Conservation (phyloP, 805 yeast genomes). For the Saturnispora sekii region DNA sequence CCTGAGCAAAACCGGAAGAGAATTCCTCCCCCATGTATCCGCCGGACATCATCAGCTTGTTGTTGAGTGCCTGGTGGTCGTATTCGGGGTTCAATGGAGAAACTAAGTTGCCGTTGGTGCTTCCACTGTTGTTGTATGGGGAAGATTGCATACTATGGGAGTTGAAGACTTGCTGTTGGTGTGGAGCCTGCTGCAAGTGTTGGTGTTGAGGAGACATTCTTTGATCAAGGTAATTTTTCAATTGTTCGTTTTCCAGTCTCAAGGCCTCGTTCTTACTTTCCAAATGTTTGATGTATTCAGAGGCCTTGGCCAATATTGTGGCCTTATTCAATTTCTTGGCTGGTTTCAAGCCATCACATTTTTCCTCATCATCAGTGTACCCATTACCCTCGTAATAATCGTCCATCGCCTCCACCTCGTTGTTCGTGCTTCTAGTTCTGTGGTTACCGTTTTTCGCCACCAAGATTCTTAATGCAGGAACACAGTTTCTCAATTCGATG, state of each 20-base stretch:
- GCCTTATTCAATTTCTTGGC: constrained; percentile 74
- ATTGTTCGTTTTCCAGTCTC: constrained; percentile 36
- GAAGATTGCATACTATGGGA: constrained; percentile 12
- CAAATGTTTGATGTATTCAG: constrained; percentile 68
- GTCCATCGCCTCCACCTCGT: constrained; percentile 32
- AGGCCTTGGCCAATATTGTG: constrained; percentile 62
- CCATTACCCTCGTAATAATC: constrained; percentile 46
- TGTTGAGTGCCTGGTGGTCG: constrained; percentile 24
- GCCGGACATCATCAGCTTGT: constrained; percentile 35
- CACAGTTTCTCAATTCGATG: constrained; percentile 62
- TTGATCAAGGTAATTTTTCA: constrained; percentile 19
- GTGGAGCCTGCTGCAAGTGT: constrained; percentile 9
- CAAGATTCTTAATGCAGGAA: constrained; percentile 57
- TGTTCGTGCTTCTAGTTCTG: constrained; percentile 28
- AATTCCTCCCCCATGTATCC: constrained; percentile 49
- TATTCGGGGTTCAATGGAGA: constrained; percentile 11
- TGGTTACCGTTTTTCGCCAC: constrained; percentile 27
- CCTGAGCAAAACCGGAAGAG: no score
- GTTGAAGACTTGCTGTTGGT: constrained; percentile 6
- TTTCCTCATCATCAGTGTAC: constrained; percentile 41
- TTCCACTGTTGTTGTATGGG: constrained; percentile 13
- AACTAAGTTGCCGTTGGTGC: constrained; percentile 9
- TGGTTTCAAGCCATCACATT: constrained; percentile 66
- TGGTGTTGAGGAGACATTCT: constrained; percentile 7
- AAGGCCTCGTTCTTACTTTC: constrained; percentile 49